Evolutionary conservation across 441 rosid species (phyloP).

Genomic region (Codiaeum variegatum): DNA sequence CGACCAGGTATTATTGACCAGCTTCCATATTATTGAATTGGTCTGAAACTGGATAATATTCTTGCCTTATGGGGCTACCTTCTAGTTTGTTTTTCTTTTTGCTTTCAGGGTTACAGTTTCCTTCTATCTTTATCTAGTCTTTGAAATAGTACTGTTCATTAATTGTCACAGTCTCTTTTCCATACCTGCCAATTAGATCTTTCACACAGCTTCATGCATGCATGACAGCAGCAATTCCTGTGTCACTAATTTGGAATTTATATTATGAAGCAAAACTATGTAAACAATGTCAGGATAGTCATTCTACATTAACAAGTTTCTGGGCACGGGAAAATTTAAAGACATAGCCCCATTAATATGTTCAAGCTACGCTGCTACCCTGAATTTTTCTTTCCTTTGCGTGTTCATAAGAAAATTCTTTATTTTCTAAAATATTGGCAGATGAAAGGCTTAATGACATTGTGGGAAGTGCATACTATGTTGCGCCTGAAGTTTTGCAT

Average conservation of each 20-base stretch:
- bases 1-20: conserved; percentile 56
- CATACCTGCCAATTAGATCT: background rate
- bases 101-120: background rate
- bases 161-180: background rate
- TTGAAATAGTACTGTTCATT: background rate
- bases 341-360: background rate
- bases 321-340: background rate
- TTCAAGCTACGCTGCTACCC: background rate
- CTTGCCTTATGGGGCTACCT: background rate
- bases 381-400: background rate
- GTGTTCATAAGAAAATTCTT: background rate
- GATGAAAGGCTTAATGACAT: conserved; percentile 91
- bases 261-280: background rate
- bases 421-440: conserved; percentile 25
- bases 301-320: background rate
- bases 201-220: background rate
- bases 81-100: background rate
- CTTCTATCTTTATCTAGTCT: background rate
- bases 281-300: background rate
- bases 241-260: conserved; percentile 2
- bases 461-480: conserved; percentile 94
- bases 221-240: background rate
- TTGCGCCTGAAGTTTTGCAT: conserved; percentile 97
- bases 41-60: background rate
- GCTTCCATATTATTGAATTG: conserved; percentile 8